Conservation (phyloP, 2,329 filamentous ascomycete species). For the Fonsecaea pugnacius region DNA sequence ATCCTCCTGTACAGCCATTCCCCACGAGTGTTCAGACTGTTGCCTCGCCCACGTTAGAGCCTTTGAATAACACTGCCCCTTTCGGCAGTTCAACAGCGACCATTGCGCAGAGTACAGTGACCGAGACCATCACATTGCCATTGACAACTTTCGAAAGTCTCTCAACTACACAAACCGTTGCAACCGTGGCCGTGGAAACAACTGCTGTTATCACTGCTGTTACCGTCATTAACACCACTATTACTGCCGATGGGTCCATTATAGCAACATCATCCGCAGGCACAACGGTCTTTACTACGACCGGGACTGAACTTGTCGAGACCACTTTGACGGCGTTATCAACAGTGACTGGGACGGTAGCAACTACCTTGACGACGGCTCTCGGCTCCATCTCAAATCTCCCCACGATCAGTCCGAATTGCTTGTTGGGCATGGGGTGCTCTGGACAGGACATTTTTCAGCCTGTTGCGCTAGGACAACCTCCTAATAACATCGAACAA, state of each 20-base stretch:
- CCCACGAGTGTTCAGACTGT: slow-evolving; percentile 34
- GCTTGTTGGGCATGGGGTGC: slow-evolving; percentile 34
- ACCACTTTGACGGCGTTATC: slow-evolving; percentile 33
- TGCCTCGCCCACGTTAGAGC: slow-evolving; percentile 34
- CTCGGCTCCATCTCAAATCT: slow-evolving; percentile 28
- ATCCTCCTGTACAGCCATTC: slow-evolving; percentile 36
- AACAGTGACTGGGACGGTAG: slow-evolving; percentile 31
- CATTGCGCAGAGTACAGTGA: slow-evolving; percentile 28
- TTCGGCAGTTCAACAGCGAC: slow-evolving; percentile 33
- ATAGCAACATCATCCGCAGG: slow-evolving; percentile 33
- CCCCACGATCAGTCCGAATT: slow-evolving; percentile 31
- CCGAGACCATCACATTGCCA: slow-evolving; percentile 36
- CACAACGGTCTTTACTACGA: slow-evolving; percentile 35
- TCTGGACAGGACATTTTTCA: slow-evolving; percentile 49
- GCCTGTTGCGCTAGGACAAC: slow-evolving; percentile 46
- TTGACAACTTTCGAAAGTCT: slow-evolving; percentile 35
- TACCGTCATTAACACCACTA: slow-evolving; percentile 34
- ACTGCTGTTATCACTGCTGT: slow-evolving; percentile 31
- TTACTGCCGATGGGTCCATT: slow-evolving; percentile 29
- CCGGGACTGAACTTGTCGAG: slow-evolving; percentile 32
- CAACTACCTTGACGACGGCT: slow-evolving; percentile 33
- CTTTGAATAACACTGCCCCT: slow-evolving; percentile 31
- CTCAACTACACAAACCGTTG: slow-evolving; percentile 31
- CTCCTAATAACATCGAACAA: slow-evolving; percentile 46
- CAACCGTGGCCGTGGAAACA: slow-evolving; percentile 32